Conservation (phyloP, 2,329 filamentous ascomycete species). For the Hypoxylon sp. region DNA sequence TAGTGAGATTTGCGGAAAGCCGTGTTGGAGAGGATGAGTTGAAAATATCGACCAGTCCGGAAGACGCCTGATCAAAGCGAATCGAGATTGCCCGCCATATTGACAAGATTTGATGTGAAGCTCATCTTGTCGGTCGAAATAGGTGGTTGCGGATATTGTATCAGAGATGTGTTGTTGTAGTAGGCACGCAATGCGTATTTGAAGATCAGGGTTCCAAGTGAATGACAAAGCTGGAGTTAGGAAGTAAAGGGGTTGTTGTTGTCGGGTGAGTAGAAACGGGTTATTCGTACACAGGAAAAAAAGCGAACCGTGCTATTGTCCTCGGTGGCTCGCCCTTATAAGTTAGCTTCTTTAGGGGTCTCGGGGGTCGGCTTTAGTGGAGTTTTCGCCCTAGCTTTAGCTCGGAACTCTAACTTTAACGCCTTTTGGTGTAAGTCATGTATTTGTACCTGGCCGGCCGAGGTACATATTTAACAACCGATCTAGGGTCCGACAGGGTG, state of each 20-base stretch:
- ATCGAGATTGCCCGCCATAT: slow-evolving; percentile 31
- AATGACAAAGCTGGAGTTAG: slow-evolving; percentile 1
- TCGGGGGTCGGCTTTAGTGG: slow-evolving; percentile 24
- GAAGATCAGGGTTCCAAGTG: slow-evolving; percentile 3
- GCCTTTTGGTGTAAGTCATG: not conserved
- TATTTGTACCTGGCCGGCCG: not conserved
- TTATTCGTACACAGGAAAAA: slow-evolving; percentile 3
- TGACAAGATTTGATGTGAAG: slow-evolving; percentile 28
- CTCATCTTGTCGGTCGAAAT: slow-evolving; percentile 29
- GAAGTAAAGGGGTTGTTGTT: slow-evolving; percentile 12
- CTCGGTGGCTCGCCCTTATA: slow-evolving; percentile 30
- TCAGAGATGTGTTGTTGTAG: not conserved
- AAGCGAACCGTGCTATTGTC: slow-evolving; percentile 34
- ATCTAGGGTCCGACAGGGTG: not conserved
- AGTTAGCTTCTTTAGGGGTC: slow-evolving; percentile 19
- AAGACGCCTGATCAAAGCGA: slow-evolving; percentile 38
- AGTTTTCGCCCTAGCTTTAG: slow-evolving; percentile 13
- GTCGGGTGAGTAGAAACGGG: slow-evolving; percentile 10
- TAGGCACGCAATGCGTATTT: slow-evolving; percentile 1
- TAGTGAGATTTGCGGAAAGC: not conserved
- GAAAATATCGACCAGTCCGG: slow-evolving; percentile 22
- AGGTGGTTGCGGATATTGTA: slow-evolving; percentile 2
- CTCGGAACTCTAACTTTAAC: slow-evolving; percentile 11
- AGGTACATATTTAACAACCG: not conserved
- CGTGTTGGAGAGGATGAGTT: slow-evolving; percentile 10